Conservation (phyloP, 2,329 filamentous ascomycete genomes). For the Paecilomyces sp. region DNA sequence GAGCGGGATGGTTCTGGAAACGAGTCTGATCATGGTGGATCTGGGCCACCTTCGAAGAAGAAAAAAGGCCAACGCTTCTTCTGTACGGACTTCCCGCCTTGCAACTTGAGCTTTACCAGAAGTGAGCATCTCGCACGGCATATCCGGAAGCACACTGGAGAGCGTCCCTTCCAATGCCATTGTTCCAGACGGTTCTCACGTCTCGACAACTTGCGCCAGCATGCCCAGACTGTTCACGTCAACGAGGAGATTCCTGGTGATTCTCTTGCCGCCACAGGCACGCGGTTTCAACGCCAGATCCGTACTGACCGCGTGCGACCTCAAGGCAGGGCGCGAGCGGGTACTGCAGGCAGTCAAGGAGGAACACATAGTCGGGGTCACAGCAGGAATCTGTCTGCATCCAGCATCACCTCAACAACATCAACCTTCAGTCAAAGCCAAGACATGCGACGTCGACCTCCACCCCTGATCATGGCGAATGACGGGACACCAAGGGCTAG, state of each 20-base stretch:
- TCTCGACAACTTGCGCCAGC: constrained; percentile 89
- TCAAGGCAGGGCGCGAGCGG: constrained; percentile 65
- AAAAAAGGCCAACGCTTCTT: constrained; percentile 96
- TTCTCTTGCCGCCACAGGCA: constrained; percentile 86
- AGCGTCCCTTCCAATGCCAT: constrained; percentile 93
- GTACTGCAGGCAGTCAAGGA: constrained; percentile 66
- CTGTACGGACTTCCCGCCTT: constrained; percentile 90
- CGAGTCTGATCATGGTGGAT: constrained; percentile 55
- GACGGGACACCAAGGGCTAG: constrained; percentile 57
- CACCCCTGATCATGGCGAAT: constrained; percentile 73
- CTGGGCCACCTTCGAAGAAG: constrained; percentile 73
- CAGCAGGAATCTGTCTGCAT: constrained; percentile 76
- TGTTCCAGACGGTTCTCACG: constrained; percentile 89
- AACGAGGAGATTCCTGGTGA: constrained; percentile 95
- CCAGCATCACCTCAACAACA: constrained; percentile 71
- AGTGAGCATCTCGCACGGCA: constrained; percentile 94
- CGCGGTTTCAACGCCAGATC: constrained; percentile 85
- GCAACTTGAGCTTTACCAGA: constrained; percentile 87
- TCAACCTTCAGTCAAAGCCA: constrained; percentile 59
- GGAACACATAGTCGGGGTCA: constrained; percentile 68
- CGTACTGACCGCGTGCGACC: constrained; percentile 77
- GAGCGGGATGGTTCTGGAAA: constrained; percentile 60
- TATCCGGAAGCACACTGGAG: constrained; percentile 97
- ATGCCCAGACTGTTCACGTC: constrained; percentile 94
- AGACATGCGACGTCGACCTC: constrained; percentile 65